Conservation (phyloP, 2,329 filamentous ascomycete genomes). For the Colletotrichum sp. region DNA sequence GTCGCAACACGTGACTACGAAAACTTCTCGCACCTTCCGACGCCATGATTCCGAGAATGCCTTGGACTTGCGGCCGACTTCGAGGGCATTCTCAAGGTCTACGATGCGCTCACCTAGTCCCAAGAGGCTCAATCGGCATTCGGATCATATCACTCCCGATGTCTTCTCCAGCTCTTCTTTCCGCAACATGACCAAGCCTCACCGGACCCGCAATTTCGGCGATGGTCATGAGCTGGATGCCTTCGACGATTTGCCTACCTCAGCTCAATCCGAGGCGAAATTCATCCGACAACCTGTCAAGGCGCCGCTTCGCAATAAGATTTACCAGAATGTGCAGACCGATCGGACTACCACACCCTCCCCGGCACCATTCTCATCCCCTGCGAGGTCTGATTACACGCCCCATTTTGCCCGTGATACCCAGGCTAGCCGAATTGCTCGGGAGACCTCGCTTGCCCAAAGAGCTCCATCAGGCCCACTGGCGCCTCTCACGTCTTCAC, state of each 20-base stretch:
- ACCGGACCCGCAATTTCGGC: conserved; percentile 75
- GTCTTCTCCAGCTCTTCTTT: conserved; percentile 12
- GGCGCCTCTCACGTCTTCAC: conserved; percentile 59
- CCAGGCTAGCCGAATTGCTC: conserved; percentile 67
- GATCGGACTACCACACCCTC: conserved; percentile 59
- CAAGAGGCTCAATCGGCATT: conserved; percentile 46
- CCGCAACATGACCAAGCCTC: conserved; percentile 25
- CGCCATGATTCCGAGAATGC: conserved; percentile 82
- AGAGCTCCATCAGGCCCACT: conserved; percentile 61
- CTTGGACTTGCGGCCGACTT: conserved; percentile 61
- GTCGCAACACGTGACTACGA: conserved; percentile 79
- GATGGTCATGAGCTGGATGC: conserved; percentile 91
- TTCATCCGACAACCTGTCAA: conserved; percentile 83
- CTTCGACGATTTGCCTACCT: conserved; percentile 95
- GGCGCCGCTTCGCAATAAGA: conserved; percentile 60
- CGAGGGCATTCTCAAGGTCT: conserved; percentile 62
- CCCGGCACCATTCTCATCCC: conserved; percentile 58
- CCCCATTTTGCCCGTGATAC: conserved; percentile 71
- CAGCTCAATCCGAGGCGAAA: conserved; percentile 77
- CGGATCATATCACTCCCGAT: conserved; percentile 23
- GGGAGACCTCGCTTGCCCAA: conserved; percentile 66
- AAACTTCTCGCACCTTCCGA: conserved; percentile 72
- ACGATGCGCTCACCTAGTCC: conserved; percentile 67
- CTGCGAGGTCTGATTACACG: conserved; percentile 58
- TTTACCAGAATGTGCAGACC: conserved; percentile 59